These are phyloP conservation scores for Pythium myriotylum DNA, from an alignment of 352 stramenopile species.

Conservation along the genomic window DNA sequence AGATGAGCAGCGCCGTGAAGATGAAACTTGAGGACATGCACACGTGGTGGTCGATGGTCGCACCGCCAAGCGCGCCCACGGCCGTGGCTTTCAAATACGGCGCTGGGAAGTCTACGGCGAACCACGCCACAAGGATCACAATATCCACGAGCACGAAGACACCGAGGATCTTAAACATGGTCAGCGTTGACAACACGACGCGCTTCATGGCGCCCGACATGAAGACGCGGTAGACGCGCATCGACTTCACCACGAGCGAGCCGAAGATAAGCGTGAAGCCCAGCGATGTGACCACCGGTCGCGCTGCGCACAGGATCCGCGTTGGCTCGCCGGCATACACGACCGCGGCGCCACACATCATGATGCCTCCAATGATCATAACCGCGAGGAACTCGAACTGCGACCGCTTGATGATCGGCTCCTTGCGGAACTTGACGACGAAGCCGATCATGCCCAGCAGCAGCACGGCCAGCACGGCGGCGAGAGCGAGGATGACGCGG, in stretches of 20 bases:
- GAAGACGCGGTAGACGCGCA: conserved; percentile 44
- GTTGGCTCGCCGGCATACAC: conserved; percentile 51
- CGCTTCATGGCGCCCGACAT: conserved; percentile 26
- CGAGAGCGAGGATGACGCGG: conserved; percentile 30
- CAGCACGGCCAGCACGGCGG: conserved; percentile 35
- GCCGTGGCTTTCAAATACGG: conserved; percentile 29
- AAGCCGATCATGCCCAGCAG: conserved; percentile 26
- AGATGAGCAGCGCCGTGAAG: too few relatives aligned
- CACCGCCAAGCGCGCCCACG: background rate
- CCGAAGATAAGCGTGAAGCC: conserved; percentile 36
- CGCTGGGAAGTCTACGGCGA: conserved; percentile 32
- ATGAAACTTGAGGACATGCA: conserved; percentile 34
- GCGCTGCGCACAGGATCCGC: conserved; percentile 31
- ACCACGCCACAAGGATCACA: conserved; percentile 31
- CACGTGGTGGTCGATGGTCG: conserved; percentile 17
- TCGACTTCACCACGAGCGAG: conserved; percentile 35
- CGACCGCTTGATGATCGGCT: conserved; percentile 62
- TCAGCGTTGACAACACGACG: conserved; percentile 14
- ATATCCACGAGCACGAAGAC: conserved; percentile 28
- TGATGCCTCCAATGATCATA: conserved; percentile 51
- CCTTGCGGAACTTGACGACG: conserved; percentile 29
- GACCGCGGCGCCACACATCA: conserved; percentile 44
- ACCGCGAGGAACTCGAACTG: conserved; percentile 65
- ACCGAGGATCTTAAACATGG: conserved; percentile 24
- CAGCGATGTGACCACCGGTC: conserved; percentile 24